Evolutionary conservation across 164 flowering plant genomes (phyloP), one percentile per base, ranked within the genome.

Genomic region (Dillenia turbinata): DNA sequence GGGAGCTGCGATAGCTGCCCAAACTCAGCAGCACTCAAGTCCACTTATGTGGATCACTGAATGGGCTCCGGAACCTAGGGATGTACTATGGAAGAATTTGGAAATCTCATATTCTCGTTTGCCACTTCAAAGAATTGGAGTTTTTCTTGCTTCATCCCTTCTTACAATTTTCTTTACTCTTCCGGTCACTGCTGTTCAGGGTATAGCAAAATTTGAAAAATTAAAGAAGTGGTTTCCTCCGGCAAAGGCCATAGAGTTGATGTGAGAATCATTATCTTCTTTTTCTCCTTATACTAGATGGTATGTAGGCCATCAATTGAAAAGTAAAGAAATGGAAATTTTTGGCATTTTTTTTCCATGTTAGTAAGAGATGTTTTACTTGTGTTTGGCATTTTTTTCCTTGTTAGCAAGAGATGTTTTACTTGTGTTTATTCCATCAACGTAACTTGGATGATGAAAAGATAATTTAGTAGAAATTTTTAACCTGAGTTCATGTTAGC

Each of bases 171-270:
- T 92, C 80, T 92, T 92, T 73, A 87, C 90, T 15, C 64, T 88
- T 26, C 98, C 96, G 19, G 96, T 92, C 54, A 78, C 96, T 54
- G 95, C 93, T 9, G 92, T 92, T 72, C 98, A 92, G 71, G 98
- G 98, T 69, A 85, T 92, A 50, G 93, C 85, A 54, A 81, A 83
- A 71, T 84, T 82, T 69, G 92, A 92, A 68, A 86, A 78, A 61
- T 63, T 92, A 40, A 86, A 69, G 81, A 83, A 88, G 69, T 88
- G 92, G 92, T 92, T 92, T 66, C 96, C 98, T 44, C 96, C 91
- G 50, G 95, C 87, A 59, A 83, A 81, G 84, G 96, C 90, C 54
- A 55, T 89, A 40, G 79, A 86, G 61, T 77, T 86, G 56, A 89
- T 92, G 96, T 89, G 74, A 79, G 87, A 53, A 8, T 64, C 49